phyloP scores from a whole-genome alignment of 2,329 filamentous ascomycete genomes.

The Ceratocystis cubensis region DNA sequence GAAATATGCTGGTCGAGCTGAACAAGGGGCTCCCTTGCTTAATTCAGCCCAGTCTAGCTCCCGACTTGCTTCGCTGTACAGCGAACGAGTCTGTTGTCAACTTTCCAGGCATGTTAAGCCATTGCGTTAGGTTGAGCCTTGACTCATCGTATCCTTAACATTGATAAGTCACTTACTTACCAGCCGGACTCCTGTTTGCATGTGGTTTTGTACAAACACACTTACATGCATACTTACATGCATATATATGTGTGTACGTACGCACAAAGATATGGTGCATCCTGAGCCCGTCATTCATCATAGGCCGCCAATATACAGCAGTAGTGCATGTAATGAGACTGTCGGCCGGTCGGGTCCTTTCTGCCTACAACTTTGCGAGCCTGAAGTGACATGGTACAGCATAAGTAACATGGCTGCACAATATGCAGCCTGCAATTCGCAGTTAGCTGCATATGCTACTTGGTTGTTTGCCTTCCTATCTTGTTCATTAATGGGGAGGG shows the following conservation, averaged over 20 bases:
- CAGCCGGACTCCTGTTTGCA: neutral
- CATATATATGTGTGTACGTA: neutral
- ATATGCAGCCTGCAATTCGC: neutral
- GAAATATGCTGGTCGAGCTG: constrained; percentile 5
- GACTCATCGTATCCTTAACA: neutral
- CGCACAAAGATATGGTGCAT: neutral
- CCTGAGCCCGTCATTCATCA: neutral
- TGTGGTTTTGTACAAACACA: neutral
- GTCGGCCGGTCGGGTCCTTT: neutral
- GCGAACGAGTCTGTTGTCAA: neutral
- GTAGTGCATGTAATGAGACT: constrained; percentile 1
- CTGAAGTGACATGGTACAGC: neutral
- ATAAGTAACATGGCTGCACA: neutral
- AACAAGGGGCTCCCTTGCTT: constrained; percentile 5
- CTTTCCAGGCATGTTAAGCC: neutral
- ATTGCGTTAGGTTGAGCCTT: no score
- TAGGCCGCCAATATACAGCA: neutral
- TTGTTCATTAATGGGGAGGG: neutral
- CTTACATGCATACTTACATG: neutral
- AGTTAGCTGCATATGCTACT: neutral
- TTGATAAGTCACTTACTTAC: neutral
- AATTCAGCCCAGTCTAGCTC: constrained; percentile 1
- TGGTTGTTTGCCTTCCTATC: neutral
- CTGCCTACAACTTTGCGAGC: neutral
- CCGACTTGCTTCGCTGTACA: neutral